Conservation (phyloP, 2,329 filamentous ascomycete genomes). For the Decorospora gaudefroyi region DNA sequence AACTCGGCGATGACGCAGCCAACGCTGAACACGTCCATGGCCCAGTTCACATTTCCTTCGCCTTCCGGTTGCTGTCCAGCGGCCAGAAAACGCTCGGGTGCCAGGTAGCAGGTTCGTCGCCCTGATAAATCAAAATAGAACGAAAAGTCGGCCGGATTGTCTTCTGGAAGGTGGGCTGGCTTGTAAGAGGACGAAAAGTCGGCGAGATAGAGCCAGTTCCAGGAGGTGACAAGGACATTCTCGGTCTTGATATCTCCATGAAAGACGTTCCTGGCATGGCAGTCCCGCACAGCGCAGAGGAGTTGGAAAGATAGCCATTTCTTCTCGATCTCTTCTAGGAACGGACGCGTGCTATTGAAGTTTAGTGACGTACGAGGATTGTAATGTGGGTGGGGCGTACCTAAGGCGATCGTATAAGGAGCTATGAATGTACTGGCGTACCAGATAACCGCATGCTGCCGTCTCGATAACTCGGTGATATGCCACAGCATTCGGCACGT, state of each 20-base stretch:
- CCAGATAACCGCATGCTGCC: conserved; percentile 85
- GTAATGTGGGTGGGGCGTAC: conserved; percentile 38
- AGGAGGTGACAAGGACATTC: conserved; percentile 94
- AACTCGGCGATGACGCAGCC: conserved; percentile 97
- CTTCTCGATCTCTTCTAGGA: conserved; percentile 96
- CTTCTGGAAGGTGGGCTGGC: conserved; percentile 87
- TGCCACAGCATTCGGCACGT: conserved; percentile 86
- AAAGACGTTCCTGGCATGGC: conserved; percentile 84
- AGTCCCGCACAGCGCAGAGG: conserved; percentile 88
- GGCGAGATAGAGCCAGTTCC: conserved; percentile 99
- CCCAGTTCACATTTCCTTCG: conserved; percentile 73
- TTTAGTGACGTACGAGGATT: conserved; percentile 27
- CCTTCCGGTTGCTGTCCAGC: conserved; percentile 68
- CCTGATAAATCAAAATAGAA: conserved; percentile 97
- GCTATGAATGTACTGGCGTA: conserved; percentile 93
- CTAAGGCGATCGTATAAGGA: conserved; percentile 93
- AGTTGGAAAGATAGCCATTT: conserved; percentile 98
- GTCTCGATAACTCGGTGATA: conserved; percentile 94
- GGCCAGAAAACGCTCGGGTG: conserved; percentile 86
- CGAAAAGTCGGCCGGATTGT: conserved; percentile 96
- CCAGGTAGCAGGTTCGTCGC: conserved; percentile 89
- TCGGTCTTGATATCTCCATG: conserved; percentile 99
- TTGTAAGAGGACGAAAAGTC: conserved; percentile 98
- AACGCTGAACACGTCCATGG: conserved; percentile 98
- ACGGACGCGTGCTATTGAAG: conserved; percentile 77